Evolutionary conservation across 1,284 basidiomycete species (phyloP), one percentile per base, ranked within the genome.

Genomic region (Naganishia albida): DNA sequence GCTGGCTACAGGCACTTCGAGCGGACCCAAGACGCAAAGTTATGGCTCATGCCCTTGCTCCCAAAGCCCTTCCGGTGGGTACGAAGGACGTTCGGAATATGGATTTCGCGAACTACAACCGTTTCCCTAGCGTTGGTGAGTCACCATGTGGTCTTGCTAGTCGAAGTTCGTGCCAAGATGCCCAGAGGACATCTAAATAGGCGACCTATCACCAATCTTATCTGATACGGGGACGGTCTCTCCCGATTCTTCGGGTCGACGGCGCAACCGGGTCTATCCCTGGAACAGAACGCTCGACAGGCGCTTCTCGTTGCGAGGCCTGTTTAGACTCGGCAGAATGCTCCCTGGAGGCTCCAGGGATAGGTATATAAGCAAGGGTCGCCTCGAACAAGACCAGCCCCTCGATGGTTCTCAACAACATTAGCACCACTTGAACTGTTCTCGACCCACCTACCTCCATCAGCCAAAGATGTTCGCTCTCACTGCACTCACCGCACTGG

Each of bases 201-300:
- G 4, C 26, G 7, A 3, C 39, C 13, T 20, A 20, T 42, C 4
- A 20, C 16, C 57, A 60, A 60, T 60, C 57, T 60, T 50, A 60
- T 60, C 57, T 50, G 57, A 60, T 60, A 57, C 25, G 44, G n/a
- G 16, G 39, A 60, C 57, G 57, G 57, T 60, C 49, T 60, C 57
- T 60, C 46, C 57, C 57, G 57, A 60, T 16, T 15, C 38, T n/a
- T 18, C 13, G 42, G 42, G n/a, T 43, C n/a, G 16, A 43, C 16
- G 13, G 42, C 13, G 42, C 42, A 43, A 43, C 42, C 42, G 42
- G n/a, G 42, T 7, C 42, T 4, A 20, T 15, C 16, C 7, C 42
- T 43, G 15, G 42, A 15, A 43, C 6, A 20, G 42, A 16, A 43
- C n/a, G 16, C 15, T 18, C 7, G 42, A 43, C 13, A 16, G 42